A percentile compares a stretch with the other conserved stretches of the same genome.
These are phyloP conservation scores for Cercophora newfieldiana DNA, from an alignment of 495 filamentous ascomycete genomes.

Conservation along the genomic window DNA sequence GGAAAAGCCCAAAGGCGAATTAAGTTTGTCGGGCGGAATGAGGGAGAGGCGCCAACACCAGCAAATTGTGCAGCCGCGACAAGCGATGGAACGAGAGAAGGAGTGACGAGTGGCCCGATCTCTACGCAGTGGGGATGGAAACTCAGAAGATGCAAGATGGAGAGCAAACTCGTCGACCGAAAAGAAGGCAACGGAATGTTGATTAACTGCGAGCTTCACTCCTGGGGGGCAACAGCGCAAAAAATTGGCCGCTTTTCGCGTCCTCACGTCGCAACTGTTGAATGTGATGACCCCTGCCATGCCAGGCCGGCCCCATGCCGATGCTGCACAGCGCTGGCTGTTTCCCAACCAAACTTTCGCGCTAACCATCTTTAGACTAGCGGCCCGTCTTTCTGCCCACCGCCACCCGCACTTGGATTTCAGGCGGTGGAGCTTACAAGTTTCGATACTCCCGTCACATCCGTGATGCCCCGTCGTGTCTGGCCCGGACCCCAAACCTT, in stretches of 20 bases:
- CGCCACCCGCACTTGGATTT: conserved; percentile 20
- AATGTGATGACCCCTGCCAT: conserved; percentile 33
- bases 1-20: not conserved
- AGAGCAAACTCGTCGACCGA: not conserved
- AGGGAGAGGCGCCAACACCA: not conserved
- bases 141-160: not conserved
- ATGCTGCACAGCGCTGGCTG: conserved; percentile 17
- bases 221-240: conserved; percentile 26
- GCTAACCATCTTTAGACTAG: conserved; percentile 28
- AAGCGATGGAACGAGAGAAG: not conserved
- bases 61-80: not conserved
- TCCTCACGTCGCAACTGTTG: conserved; percentile 35
- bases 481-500: not conserved
- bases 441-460: conserved; percentile 24
- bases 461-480: not conserved
- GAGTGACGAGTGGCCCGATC: not conserved
- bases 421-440: conserved; percentile 16
- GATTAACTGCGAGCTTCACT: conserved; percentile 8
- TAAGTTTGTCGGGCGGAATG: not conserved
- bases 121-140: not conserved
- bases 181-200: conserved; percentile 1
- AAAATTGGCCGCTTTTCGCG: conserved; percentile 25
- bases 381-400: conserved; percentile 19
- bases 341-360: conserved; percentile 37
- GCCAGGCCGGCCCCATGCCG: conserved; percentile 21